Percentiles rank a stretch among this genome's conserved stretches.
Conservation (phyloP, 2,329 filamentous ascomycete genomes). For the Talaromyces sp. region DNA sequence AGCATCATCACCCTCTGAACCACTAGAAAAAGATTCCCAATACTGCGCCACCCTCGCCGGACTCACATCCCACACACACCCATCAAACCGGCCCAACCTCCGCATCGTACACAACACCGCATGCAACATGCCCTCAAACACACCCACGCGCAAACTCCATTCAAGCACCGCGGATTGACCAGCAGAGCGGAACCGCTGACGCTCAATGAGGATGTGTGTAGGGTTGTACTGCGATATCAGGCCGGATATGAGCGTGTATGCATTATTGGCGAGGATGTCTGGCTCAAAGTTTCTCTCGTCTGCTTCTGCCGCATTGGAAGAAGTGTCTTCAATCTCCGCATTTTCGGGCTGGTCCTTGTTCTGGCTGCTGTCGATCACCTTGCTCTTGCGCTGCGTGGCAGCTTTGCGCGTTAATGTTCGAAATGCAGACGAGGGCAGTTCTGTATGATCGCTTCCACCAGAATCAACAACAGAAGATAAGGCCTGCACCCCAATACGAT, state of each 20-base stretch:
- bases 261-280: constrained; percentile 47
- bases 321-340: background rate
- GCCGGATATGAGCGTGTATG: constrained; percentile 49
- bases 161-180: constrained; percentile 62
- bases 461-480: constrained; percentile 6
- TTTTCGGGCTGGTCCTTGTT: too few species aligned
- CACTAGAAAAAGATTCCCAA: constrained; percentile 31
- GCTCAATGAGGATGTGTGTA: constrained; percentile 65
- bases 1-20: background rate
- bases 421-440: constrained; percentile 3
- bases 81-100: constrained; percentile 37
- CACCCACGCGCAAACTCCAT: constrained; percentile 78
- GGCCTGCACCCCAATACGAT: constrained; percentile 30
- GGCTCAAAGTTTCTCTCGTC: constrained; percentile 46
- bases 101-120: constrained; percentile 57
- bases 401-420: constrained; percentile 2
- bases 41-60: constrained; percentile 53
- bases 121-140: constrained; percentile 76
- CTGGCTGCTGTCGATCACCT: background rate
- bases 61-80: constrained; percentile 45
- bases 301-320: background rate
- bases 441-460: background rate
- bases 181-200: constrained; percentile 59
- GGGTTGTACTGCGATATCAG: constrained; percentile 50
- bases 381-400: background rate